These are phyloP conservation scores for Beta corolliflora DNA, from an alignment of 179 eudicot species.

Conservation along the genomic window DNA sequence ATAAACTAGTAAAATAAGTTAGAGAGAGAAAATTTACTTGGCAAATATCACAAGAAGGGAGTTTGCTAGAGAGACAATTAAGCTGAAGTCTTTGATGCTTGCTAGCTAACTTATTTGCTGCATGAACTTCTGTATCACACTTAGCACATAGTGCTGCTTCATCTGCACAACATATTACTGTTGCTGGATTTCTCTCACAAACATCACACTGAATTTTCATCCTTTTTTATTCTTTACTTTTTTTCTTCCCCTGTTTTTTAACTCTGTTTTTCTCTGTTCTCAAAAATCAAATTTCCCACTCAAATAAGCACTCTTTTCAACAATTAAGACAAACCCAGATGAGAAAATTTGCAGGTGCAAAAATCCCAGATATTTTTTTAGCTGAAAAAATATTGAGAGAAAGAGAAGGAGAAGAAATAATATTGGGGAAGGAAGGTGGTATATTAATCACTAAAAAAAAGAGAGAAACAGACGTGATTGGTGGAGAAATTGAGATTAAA, in stretches of 20 bases:
- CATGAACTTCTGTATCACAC: conserved; percentile 87
- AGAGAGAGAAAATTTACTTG: conserved; percentile 46
- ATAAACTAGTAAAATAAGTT: not conserved
- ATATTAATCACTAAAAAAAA: conserved; percentile 14
- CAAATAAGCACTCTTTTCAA: conserved; percentile 2
- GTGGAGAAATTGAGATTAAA: not conserved
- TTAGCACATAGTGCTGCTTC: conserved; percentile 89
- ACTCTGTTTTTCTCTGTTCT: conserved; percentile 6
- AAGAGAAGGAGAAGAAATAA: not conserved
- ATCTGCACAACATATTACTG: conserved; percentile 91
- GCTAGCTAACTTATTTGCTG: conserved; percentile 94
- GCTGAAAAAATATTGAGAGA: not conserved
- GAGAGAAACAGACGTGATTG: not conserved
- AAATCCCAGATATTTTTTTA: conserved; percentile 25
- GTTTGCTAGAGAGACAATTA: conserved; percentile 61
- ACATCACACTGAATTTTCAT: conserved; percentile 99
- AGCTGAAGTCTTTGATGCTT: conserved; percentile 94
- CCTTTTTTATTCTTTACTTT: not conserved
- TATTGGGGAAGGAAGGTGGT: not conserved
- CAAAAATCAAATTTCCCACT: not conserved
- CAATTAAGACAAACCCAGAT: conserved; percentile 26
- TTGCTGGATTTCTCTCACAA: conserved; percentile 89
- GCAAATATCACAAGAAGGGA: conserved; percentile 93
- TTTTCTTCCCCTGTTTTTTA: not conserved
- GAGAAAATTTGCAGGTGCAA: not conserved